Evolutionary conservation across 805 yeast species (phyloP), one percentile per base, ranked within the genome.

Genomic region (Saccharomycopsis amapae): DNA sequence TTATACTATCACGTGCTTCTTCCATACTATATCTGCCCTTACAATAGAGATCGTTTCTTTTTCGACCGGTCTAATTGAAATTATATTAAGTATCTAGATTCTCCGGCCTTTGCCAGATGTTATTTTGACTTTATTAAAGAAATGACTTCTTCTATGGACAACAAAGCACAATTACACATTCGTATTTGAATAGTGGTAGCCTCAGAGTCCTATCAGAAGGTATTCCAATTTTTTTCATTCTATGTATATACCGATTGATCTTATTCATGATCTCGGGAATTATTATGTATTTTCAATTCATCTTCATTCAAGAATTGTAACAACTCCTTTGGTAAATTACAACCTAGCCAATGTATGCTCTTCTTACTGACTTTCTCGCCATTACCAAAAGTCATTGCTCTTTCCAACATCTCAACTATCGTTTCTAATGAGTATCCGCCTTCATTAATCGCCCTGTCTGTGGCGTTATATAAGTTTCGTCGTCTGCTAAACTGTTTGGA

Each of bases 401-500:
- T n/a, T 28, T 49, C 50, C 17, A 49, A 28, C 5, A 38, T 19
- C 6, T 42, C 35, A n/a, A 32, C 26, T 19, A 49, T 15, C 19
- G 42, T 26, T 3, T 46, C 46, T 6, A 46, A 31, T 6, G 19
- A 15, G 3, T 19, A 18, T 19, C 35, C 17, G 12, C 30, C 23
- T 7, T 31, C 31, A 7, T 9, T 7, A 4, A 47, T 19, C 5
- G 48, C 51, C 20, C 41, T 30, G 19, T 45, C 50, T 10, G 36
- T 42, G 20, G 28, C 31, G 7, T 17, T 15, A 31, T 50, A 50
- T 9, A 50, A 34, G 20, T 33, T 55, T 46, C 63, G 63, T 35
- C 70, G 53, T 42, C 69, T 53, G 2, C 64, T 59, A 49, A 58
- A 66, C 35, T 48, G 53, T 40, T 55, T 55, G 10, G 53, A 9